Base-by-base conservation (phyloP, 495 filamentous ascomycete species). In the Filosporella fistucella region DNA sequence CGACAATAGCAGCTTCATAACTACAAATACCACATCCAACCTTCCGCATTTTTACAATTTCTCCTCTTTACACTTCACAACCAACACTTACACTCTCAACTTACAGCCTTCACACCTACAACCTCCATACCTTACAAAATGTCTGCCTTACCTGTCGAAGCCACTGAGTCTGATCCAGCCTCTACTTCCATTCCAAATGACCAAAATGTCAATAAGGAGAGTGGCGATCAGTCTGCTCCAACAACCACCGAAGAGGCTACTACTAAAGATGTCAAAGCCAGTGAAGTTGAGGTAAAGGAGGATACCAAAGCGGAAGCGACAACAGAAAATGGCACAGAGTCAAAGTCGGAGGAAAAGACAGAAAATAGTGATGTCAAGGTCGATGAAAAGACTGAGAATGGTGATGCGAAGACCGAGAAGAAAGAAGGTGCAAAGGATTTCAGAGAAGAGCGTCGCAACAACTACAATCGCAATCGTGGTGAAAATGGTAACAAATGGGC, bases 181-280 rank as follows among this genome's bases (percentile, higher is more conserved):
- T 38, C 49, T 11, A 51, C 51, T 42, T 47, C 51, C 20, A 36
- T 54, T 16, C 61, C 64, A 57, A 65, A 60, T 52, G 63, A 68
- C 49, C 34, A 52, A 18, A 49, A 38, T 42, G 29, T 53, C 21
- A 59, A 62, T 17, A 57, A 57, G 13, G 55, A 60, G 44, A 41
- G 35, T 23, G 59, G 40, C 16, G 57, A 53, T 11, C 37, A 52
- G 16, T 36, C 45, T 21, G 50, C 54, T 13, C 52, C 55, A 13
- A 36, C 47, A 24, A 55, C 58, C 22, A 36, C 29, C 23, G 42
- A 51, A 1, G 22, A 11, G 5, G 34, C n/a, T 12, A n/a, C 40
- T n/a, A 28, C 22, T 5, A 37, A 35, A 13, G 43, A 34, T 14
- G 34, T 22, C 18, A 24, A 22, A 16, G 43, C 11, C 8, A 24